phyloP scores from a whole-genome alignment of 176 grass and related monocot genomes.

The barley (Hordeum vulgare) region DNA sequence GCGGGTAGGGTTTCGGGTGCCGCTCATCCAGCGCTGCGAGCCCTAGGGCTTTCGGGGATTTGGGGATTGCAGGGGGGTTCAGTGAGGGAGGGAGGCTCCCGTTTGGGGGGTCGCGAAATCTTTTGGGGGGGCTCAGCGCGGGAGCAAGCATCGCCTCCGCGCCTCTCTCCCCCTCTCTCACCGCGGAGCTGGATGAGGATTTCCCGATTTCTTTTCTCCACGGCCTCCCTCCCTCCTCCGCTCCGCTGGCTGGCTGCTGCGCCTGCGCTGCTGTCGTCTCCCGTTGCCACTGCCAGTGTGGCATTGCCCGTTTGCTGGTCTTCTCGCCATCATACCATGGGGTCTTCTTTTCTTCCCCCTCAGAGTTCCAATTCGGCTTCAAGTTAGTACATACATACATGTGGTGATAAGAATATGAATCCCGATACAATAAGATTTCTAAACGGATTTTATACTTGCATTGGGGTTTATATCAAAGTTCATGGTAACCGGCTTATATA shows the following conservation, averaged over 20 bases:
- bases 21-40: background rate
- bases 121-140: constrained; percentile 29
- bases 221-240: background rate
- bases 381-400: too few relatives aligned
- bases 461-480: background rate
- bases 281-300: background rate
- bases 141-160: constrained; percentile 8
- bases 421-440: background rate
- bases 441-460: background rate
- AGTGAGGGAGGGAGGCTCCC: constrained; percentile 1
- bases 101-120: background rate
- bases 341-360: background rate
- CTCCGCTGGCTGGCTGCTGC: background rate
- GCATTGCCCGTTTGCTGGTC: background rate
- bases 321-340: background rate
- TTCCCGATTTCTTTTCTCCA: background rate
- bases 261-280: background rate
- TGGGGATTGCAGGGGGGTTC: constrained; percentile 11
- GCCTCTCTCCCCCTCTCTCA: background rate
- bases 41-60: constrained; percentile 32
- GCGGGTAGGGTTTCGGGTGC: constrained; percentile 23
- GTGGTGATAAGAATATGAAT: background rate
- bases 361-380: background rate
- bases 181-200: background rate
- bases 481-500: background rate